phyloP scores from a whole-genome alignment of 2,329 filamentous ascomycete species.

The Lasiodiplodia hormozganensis region DNA sequence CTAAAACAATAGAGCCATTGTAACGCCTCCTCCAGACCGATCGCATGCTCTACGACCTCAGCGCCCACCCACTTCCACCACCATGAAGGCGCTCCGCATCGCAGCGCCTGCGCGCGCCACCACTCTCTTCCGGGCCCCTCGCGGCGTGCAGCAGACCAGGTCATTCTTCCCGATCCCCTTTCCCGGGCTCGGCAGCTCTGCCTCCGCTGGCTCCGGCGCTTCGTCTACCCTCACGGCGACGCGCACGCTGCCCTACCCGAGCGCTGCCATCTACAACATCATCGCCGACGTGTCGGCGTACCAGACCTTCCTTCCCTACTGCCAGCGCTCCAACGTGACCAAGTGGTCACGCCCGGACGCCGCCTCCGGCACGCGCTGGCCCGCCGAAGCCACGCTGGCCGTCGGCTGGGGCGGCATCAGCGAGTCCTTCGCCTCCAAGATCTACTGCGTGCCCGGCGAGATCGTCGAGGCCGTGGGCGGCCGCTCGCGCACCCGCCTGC shows the following conservation, averaged over 20 bases:
- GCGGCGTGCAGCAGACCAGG: constrained; percentile 41
- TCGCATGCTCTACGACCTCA: constrained; percentile 1
- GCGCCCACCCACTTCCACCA: background rate
- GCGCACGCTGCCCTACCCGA: constrained; percentile 78
- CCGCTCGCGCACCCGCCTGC: constrained; percentile 33
- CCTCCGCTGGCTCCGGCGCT: constrained; percentile 35
- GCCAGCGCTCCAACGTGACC: constrained; percentile 77
- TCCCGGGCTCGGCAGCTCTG: constrained; percentile 49
- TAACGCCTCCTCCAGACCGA: background rate
- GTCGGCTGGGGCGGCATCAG: constrained; percentile 85
- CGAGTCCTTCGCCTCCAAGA: constrained; percentile 80
- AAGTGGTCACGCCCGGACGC: constrained; percentile 67
- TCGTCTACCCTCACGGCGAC: constrained; percentile 66
- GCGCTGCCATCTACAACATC: constrained; percentile 75
- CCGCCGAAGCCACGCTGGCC: constrained; percentile 77
- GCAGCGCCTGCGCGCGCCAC: constrained; percentile 19
- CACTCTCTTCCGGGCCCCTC: constrained; percentile 25
- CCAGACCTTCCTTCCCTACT: constrained; percentile 89
- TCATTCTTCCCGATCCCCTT: constrained; percentile 53
- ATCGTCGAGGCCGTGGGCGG: constrained; percentile 37
- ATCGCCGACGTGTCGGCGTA: constrained; percentile 91
- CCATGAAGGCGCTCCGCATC: constrained; percentile 44
- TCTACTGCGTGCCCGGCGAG: constrained; percentile 74
- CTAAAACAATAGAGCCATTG: background rate
- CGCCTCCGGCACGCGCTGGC: constrained; percentile 62